Percentiles rank a stretch among this genome's conserved stretches.
Conservation (phyloP, 441 rosid species). For the Erodium moschatum region DNA sequence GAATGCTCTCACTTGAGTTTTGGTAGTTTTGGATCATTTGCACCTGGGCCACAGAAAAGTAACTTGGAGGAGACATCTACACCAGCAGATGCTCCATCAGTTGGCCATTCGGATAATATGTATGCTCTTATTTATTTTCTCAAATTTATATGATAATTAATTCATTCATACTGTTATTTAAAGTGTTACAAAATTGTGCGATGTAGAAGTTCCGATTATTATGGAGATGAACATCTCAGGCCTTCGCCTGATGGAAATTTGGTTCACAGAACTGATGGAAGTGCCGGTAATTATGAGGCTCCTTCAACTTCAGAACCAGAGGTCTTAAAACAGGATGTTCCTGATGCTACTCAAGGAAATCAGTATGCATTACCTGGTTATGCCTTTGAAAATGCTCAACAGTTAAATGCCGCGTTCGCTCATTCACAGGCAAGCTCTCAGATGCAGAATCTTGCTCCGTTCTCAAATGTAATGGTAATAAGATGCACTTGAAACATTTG, state of each 20-base stretch:
- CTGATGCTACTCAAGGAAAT: constrained; percentile 46
- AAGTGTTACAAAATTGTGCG: constrained; percentile 7
- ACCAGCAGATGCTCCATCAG: constrained; percentile 40
- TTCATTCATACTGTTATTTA: not conserved
- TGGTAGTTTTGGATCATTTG: constrained; percentile 78
- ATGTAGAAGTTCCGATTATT: constrained; percentile 49
- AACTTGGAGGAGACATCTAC: constrained; percentile 54
- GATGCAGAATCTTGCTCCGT: constrained; percentile 58
- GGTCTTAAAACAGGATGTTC: constrained; percentile 52
- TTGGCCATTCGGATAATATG: constrained; percentile 59
- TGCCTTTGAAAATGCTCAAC: constrained; percentile 55
- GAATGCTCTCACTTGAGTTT: constrained; percentile 92
- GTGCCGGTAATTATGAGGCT: constrained; percentile 48
- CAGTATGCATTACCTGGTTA: constrained; percentile 65
- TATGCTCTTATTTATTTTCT: constrained; percentile 15
- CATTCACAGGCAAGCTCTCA: constrained; percentile 58
- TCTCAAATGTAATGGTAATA: constrained; percentile 75
- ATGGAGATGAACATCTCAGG: constrained; percentile 31
- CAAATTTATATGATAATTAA: not conserved
- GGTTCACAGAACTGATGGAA: constrained; percentile 37
- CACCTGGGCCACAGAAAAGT: constrained; percentile 47
- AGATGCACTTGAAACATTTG: no score
- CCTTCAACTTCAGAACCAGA: constrained; percentile 55
- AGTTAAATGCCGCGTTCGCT: constrained; percentile 35
- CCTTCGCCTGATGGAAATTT: constrained; percentile 43